These are phyloP conservation scores for Chytriomyces hyalinus DNA, from an alignment of 192 early-diverging fungal genomes.

Conservation along the genomic window DNA sequence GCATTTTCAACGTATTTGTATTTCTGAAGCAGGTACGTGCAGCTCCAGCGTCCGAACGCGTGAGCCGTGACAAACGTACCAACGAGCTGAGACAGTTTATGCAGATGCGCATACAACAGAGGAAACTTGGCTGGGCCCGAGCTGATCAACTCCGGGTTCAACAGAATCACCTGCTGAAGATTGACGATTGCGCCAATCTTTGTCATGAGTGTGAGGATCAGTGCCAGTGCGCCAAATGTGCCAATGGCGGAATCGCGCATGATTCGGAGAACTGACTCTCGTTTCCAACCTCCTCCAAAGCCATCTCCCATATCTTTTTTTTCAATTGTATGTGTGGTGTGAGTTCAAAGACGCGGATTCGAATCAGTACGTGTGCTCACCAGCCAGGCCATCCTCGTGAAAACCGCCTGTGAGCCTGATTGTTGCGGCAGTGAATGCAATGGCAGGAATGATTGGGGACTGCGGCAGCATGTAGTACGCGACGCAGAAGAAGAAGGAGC, in stretches of 20 bases:
- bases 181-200: conserved; percentile 27
- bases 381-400: conserved; percentile 41
- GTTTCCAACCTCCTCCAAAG: conserved; percentile 42
- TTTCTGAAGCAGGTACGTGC: conserved; percentile 37
- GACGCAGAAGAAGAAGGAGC: conserved; percentile 22
- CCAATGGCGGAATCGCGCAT: conserved; percentile 41
- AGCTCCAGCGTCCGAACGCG: conserved; percentile 39
- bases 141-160: not conserved
- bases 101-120: not conserved
- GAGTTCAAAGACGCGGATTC: not conserved
- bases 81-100: conserved; percentile 9
- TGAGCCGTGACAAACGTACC: conserved; percentile 31
- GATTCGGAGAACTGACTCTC: conserved; percentile 29
- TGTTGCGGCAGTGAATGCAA: conserved; percentile 34
- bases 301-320: conserved; percentile 42
- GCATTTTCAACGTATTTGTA: conserved; percentile 44
- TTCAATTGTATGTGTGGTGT: not conserved
- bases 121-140: not conserved
- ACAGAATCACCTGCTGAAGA: not conserved
- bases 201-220: conserved; percentile 15
- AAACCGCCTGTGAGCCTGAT: conserved; percentile 40
- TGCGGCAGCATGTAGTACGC: conserved; percentile 28
- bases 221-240: conserved; percentile 28
- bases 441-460: conserved; percentile 22
- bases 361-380: not conserved